Base-by-base conservation (phyloP, 352 stramenopile species). In the Globisporangium spinosum region DNA sequence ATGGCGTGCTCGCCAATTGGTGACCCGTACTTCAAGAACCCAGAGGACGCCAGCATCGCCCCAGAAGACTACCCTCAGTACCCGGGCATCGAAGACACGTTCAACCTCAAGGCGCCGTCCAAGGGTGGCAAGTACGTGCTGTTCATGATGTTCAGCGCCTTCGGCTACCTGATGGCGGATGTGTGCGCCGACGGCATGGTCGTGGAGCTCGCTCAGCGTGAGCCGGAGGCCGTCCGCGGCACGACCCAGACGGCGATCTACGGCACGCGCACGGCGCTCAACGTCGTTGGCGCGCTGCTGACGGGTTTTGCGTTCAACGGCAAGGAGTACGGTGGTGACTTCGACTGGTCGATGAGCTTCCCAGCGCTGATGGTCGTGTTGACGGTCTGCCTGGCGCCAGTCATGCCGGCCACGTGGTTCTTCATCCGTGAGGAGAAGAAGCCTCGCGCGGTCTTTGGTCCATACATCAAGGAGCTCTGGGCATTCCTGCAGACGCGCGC, bases 341-440 rank as follows among this genome's bases (percentile, higher is more conserved):
- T 58, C 8, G 51, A 58, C 51, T 32, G 29, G 53, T 58, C 23
- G 12, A 58, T 35, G 23, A 34, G 53, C 53, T 58, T 58, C 25
- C 22, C 23, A 10, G 23, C 53, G 8, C 4, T 34, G 10, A 58
- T 58, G 23, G 53, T 32, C 43, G 43, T 51, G 17, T 23, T 51
- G 17, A 35, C 53, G 13, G 1, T 17, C 22, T 58, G 51, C 22
- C 23, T 57, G 22, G 51, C n/a, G 51, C 51, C 51, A 3, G n/a
- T 27, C 22, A 27, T 29, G 22, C 22, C 10, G 1, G 12, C 20
- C 10, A 23, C 43, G 10, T 57, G 51, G 10, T 57, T 57, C 51
- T 57, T 57, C 51, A 32, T 57, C 51, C 17, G 17, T 2, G 43
- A 51, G 15, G 13, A 57, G 23, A 32, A 22, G 27, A 58, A 58